Percentiles rank a stretch among this genome's conserved stretches.
phyloP scores from a whole-genome alignment of 2,329 filamentous ascomycete genomes.

The Lachnellula subtilissima region DNA sequence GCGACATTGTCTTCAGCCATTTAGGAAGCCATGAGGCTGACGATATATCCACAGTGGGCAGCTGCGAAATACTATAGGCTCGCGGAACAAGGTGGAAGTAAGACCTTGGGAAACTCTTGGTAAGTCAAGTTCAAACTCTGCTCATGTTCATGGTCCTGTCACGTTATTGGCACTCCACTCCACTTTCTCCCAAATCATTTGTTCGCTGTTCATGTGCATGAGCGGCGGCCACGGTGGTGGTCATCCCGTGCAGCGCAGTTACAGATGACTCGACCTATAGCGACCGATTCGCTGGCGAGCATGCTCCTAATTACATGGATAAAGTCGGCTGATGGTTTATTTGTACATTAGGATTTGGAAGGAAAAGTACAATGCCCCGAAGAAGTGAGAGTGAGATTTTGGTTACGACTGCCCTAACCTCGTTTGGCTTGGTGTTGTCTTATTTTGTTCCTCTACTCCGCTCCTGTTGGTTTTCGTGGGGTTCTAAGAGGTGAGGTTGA shows the following conservation, averaged over 20 bases:
- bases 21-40: constrained; percentile 43
- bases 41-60: constrained; percentile 52
- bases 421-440: neutral
- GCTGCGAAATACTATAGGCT: constrained; percentile 88
- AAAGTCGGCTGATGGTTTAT: constrained; percentile 16
- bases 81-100: constrained; percentile 83
- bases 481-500: neutral
- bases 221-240: constrained; percentile 8
- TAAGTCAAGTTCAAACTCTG: constrained; percentile 46
- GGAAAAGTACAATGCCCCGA: constrained; percentile 67
- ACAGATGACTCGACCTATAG: constrained; percentile 28
- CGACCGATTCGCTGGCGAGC: constrained; percentile 21
- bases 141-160: constrained; percentile 8
- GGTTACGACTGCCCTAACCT: neutral
- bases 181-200: constrained; percentile 8
- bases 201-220: constrained; percentile 13
- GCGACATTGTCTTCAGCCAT: constrained; percentile 16
- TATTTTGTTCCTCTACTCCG: neutral
- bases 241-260: constrained; percentile 25
- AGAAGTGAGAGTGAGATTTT: constrained; percentile 21
- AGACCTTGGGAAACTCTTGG: constrained; percentile 92
- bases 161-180: constrained; percentile 3
- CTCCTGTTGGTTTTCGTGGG: constrained; percentile 1
- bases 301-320: constrained; percentile 7
- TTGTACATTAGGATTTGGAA: constrained; percentile 73